Evolutionary conservation across 2,329 filamentous ascomycete genomes (phyloP).

Genomic region (Penicillium sp.): DNA sequence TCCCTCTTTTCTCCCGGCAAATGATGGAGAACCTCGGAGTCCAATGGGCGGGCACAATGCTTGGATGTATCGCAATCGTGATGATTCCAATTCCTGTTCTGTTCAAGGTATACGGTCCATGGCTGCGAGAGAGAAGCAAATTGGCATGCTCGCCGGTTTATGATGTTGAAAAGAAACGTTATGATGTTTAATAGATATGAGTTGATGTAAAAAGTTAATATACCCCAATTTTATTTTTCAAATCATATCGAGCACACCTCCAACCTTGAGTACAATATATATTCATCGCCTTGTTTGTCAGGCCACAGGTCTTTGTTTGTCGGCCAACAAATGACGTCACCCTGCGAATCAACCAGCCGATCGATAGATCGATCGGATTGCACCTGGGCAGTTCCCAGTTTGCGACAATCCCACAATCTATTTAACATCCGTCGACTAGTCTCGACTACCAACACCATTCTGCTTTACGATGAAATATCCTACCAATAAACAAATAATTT

Average conservation of each 20-base stretch:
- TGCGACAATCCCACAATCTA: background rate
- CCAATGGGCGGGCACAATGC: slow-evolving; percentile 11
- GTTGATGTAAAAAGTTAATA: background rate
- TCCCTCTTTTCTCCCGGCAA: slow-evolving; percentile 10
- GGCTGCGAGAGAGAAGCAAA: slow-evolving; percentile 6
- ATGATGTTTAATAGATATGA: slow-evolving; percentile 9
- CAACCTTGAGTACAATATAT: background rate
- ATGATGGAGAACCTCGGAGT: slow-evolving; percentile 12
- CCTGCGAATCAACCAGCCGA: background rate
- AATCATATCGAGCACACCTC: background rate
- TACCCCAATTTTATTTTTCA: background rate
- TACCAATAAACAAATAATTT: background rate
- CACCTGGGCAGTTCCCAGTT: background rate
- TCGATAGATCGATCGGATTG: background rate
- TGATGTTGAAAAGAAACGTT: slow-evolving; percentile 9
- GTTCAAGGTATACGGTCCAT: slow-evolving; percentile 11
- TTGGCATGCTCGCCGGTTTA: slow-evolving; percentile 11
- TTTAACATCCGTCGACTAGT: background rate
- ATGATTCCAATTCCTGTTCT: slow-evolving; percentile 13
- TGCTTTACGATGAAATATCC: background rate
- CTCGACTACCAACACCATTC: background rate
- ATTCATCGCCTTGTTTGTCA: background rate
- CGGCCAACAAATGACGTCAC: background rate
- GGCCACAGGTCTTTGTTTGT: background rate
- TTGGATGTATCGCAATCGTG: slow-evolving; percentile 6